Evolutionary conservation across 331 rosid species (phyloP).

Genomic region (Telfairia occidentalis): DNA sequence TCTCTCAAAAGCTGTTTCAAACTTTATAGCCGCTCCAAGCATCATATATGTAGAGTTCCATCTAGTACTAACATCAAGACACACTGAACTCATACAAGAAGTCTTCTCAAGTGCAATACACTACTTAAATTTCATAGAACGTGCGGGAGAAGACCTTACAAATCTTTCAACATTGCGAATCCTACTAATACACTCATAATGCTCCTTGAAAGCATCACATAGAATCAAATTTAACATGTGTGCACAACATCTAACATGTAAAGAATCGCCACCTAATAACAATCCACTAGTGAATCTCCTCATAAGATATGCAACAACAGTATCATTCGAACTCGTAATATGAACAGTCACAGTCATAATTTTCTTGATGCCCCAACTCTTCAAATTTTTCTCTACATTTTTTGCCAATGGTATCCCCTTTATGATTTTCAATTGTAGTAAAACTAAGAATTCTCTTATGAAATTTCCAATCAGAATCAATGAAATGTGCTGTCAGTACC

Average conservation of each 20-base stretch:
- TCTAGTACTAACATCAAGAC: background rate
- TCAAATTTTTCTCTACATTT: no score
- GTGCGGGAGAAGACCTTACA: background rate
- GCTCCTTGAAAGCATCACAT: background rate
- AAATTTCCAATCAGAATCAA: no score
- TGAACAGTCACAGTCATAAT: background rate
- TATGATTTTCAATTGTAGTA: background rate
- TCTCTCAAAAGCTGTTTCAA: background rate
- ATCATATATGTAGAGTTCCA: no score
- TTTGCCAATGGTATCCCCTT: background rate
- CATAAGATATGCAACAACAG: background rate
- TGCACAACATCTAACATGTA: background rate
- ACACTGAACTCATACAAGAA: background rate
- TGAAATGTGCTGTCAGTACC: background rate
- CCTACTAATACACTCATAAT: no score
- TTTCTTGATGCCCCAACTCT: background rate
- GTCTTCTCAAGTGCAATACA: background rate
- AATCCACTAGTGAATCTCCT: background rate
- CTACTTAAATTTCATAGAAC: background rate
- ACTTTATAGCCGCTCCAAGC: no score
- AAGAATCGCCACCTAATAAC: background rate
- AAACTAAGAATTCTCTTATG: no score
- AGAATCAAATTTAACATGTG: background rate
- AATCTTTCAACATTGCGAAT: background rate
- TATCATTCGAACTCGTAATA: background rate